Base-by-base conservation (phyloP, 2,329 filamentous ascomycete species). In the Gremmenia infestans region DNA sequence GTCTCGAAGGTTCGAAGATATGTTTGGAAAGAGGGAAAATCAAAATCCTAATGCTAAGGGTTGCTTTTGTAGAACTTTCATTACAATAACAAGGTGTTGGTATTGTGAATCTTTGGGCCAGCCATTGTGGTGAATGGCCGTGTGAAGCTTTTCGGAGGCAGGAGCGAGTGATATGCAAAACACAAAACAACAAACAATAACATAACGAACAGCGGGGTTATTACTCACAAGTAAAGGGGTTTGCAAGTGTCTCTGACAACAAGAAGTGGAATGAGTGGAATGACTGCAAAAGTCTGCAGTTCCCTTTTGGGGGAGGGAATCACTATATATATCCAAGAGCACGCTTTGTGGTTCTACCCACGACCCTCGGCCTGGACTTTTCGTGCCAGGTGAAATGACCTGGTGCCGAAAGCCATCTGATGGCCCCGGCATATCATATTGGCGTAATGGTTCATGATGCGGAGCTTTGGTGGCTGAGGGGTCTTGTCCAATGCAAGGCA, bases 361-460 rank as follows among this genome's bases (percentile, higher is more conserved):
- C 42, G 15, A 35, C 37, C 35, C 49, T 17, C 49, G 50, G 32
- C 42, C 22, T 43, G 23, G 52, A 53, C 53, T 39, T 52, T 60
- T 56, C 42, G 19, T 45, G 53, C 57, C 46, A 52, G 55, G 56
- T 55, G 58, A 52, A 53, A 40, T 42, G 57, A 52, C 55, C 57
- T 61, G 58, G 54, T 56, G 48, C 45, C 28, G 47, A 54, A 28
- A 28, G 25, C 6, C 25, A 45, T 51, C 60, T 57, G 63, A 57
- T 58, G 60, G 59, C 50, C 58, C 58, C 56, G 60, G 57, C 60
- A 53, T 53, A 52, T 50, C 51, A 19, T 53, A 56, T 49, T 60
- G 54, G 48, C 55, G 25, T 28, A 28, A 9, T 28, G 25, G 53
- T 52, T 63, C 63, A 60, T 64, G 59, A 62, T 60, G 52, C 51